Conservation (phyloP, 2,329 filamentous ascomycete genomes). For the Penicillium verrucosum region DNA sequence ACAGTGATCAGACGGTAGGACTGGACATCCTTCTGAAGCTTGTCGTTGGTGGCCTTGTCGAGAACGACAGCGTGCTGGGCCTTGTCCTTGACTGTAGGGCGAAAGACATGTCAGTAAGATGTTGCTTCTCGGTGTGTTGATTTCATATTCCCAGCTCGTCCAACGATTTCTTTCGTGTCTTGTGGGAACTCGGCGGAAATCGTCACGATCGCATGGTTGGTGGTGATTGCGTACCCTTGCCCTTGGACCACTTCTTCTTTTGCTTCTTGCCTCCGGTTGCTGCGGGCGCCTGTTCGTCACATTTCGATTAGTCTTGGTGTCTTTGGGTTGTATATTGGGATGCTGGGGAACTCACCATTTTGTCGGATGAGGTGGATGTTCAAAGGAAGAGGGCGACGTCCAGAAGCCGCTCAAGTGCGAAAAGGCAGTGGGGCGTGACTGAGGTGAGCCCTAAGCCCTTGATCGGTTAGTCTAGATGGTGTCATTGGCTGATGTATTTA, state of each 20-base stretch:
- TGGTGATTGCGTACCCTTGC: conserved; percentile 49
- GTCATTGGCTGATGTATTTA: conserved; percentile 9
- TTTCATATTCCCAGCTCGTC: conserved; percentile 8
- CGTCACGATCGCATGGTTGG: conserved; percentile 23
- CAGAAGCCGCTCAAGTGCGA: conserved; percentile 22
- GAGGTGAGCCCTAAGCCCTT: conserved; percentile 27
- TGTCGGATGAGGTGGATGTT: conserved; percentile 26
- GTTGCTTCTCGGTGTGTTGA: conserved; percentile 5
- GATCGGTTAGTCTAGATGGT: conserved; percentile 19
- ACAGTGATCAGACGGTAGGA: conserved; percentile 99
- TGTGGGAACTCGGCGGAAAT: conserved; percentile 13
- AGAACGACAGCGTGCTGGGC: conserved; percentile 97
- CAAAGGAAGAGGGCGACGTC: conserved; percentile 18
- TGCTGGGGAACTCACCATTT: conserved; percentile 25
- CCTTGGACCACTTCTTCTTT: conserved; percentile 59
- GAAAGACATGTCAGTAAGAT: conserved; percentile 21
- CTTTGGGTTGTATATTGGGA: neutral
- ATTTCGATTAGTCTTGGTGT: conserved; percentile 15
- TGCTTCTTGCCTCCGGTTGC: conserved; percentile 51
- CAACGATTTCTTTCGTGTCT: conserved; percentile 16
- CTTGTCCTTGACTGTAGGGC: conserved; percentile 95
- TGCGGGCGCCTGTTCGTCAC: conserved; percentile 43
- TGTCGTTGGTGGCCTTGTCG: conserved; percentile 96
- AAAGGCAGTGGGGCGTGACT: conserved; percentile 28
- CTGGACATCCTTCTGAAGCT: conserved; percentile 99